Percentiles rank a stretch among this genome's conserved stretches.
phyloP scores from a whole-genome alignment of 179 eudicot genomes.

The Heliamphora pulchella region DNA sequence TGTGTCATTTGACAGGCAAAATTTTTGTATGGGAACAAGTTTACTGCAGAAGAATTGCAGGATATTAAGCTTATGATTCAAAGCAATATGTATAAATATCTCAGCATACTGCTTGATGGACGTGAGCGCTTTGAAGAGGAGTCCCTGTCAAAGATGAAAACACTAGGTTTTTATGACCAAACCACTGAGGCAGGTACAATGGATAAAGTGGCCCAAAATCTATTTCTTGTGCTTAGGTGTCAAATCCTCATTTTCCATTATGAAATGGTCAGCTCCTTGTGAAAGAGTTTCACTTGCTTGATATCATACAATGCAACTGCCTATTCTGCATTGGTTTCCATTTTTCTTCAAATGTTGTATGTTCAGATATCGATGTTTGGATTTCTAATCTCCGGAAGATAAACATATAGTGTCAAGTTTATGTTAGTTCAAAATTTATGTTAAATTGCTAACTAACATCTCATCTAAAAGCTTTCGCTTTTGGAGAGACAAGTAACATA shows the following conservation, averaged over 20 bases:
- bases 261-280: not conserved
- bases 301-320: not conserved
- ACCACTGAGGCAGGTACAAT: conserved; percentile 45
- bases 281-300: not conserved
- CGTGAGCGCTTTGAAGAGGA: conserved; percentile 96
- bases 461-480: too few relatives aligned
- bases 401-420: too few relatives aligned
- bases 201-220: not conserved
- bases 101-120: conserved; percentile 88
- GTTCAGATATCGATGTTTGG: not conserved
- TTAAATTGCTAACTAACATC: too few relatives aligned
- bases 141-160: conserved; percentile 37
- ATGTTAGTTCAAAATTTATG: too few relatives aligned
- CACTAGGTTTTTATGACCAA: conserved; percentile 23
- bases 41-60: conserved; percentile 70
- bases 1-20: too few relatives aligned
- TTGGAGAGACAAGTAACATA: too few relatives aligned
- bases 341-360: not conserved
- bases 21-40: conserved; percentile 25
- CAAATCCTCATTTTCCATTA: conserved; percentile 1
- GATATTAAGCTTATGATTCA: conserved; percentile 95
- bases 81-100: conserved; percentile 87
- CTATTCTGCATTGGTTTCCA: not conserved
- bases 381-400: too few relatives aligned
- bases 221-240: not conserved